phyloP scores from a whole-genome alignment of 495 filamentous ascomycete species.

The Staphylotrichum tortipilum region DNA sequence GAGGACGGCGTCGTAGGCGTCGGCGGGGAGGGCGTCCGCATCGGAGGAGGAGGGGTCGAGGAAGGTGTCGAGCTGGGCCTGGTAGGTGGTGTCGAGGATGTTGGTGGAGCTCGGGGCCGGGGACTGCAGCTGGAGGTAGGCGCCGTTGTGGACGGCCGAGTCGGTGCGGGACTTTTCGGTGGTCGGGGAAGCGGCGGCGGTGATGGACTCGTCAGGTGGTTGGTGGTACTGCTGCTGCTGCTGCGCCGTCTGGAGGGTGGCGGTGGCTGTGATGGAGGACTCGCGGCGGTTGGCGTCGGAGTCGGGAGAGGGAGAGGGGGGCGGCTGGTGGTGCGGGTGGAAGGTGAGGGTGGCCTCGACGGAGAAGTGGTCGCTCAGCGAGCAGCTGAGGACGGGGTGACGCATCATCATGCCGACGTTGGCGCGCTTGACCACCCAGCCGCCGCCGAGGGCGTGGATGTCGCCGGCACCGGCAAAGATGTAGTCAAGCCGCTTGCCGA shows the following conservation, averaged over 20 bases:
- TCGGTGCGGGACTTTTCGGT: constrained; percentile 7
- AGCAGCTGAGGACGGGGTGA: constrained; percentile 74
- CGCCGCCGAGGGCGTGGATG: constrained; percentile 21
- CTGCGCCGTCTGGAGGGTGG: constrained; percentile 61
- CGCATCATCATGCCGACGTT: constrained; percentile 73
- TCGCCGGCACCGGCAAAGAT: constrained; percentile 54
- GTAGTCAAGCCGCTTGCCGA: constrained; percentile 87
- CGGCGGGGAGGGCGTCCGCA: constrained; percentile 15
- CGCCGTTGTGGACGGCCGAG: constrained; percentile 25
- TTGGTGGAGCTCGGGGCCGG: constrained; percentile 19
- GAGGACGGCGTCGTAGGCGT: constrained; percentile 66
- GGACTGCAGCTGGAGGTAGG: constrained; percentile 26
- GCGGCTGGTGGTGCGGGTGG: constrained; percentile 15
- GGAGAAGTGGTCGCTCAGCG: constrained; percentile 88
- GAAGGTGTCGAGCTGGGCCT: constrained; percentile 19
- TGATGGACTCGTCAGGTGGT: too few relatives aligned
- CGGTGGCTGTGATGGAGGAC: constrained; percentile 20
- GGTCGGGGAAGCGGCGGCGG: too few relatives aligned
- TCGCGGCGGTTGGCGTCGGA: constrained; percentile 9
- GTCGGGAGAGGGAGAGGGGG: not conserved
- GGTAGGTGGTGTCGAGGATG: constrained; percentile 16
- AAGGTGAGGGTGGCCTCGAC: constrained; percentile 60
- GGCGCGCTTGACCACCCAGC: constrained; percentile 60
- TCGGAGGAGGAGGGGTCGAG: constrained; percentile 9
- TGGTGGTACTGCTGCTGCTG: too few relatives aligned